phyloP scores from a whole-genome alignment of 768 basidiomycete species.

The Serpula lacrymans region DNA sequence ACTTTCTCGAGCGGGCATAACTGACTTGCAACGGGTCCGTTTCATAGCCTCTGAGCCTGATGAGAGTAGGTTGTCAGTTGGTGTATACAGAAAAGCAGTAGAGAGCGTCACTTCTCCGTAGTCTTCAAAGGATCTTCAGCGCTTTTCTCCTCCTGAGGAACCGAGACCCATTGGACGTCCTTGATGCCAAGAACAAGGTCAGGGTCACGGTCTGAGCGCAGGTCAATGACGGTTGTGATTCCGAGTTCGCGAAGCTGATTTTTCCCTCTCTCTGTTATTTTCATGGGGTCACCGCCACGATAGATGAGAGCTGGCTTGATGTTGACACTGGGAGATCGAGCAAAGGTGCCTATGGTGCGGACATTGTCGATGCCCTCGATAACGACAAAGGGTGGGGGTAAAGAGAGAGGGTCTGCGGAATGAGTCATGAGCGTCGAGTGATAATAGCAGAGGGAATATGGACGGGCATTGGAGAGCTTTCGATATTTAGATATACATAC shows the following conservation, averaged over 20 bases:
- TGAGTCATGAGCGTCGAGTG: too few relatives aligned
- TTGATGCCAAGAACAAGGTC: too few relatives aligned
- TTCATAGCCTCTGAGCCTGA: conserved; percentile 28
- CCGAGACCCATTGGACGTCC: too few relatives aligned
- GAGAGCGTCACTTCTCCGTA: too few relatives aligned
- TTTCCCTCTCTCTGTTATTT: conserved; percentile 33
- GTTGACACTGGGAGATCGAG: conserved; percentile 3
- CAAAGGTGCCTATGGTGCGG: conserved; percentile 30
- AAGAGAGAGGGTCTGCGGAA: too few relatives aligned
- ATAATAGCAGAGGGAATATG: too few relatives aligned
- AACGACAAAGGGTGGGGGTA: conserved; percentile 38
- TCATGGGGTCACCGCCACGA: conserved; percentile 37
- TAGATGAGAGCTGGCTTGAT: conserved; percentile 32
- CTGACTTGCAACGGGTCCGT: conserved; percentile 21
- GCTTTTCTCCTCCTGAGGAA: too few relatives aligned
- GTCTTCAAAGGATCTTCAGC: too few relatives aligned
- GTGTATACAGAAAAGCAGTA: too few relatives aligned
- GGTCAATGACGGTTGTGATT: conserved; percentile 37
- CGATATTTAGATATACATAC: too few relatives aligned
- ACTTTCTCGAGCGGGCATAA: not conserved
- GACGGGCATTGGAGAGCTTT: too few relatives aligned
- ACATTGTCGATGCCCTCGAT: conserved; percentile 40
- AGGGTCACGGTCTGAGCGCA: conserved; percentile 32
- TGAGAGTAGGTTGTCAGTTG: too few relatives aligned
- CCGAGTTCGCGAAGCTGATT: conserved; percentile 31